These are phyloP conservation scores for Cladobotryum mycophilum DNA, from an alignment of 2,329 filamentous ascomycete genomes.

Conservation along the genomic window DNA sequence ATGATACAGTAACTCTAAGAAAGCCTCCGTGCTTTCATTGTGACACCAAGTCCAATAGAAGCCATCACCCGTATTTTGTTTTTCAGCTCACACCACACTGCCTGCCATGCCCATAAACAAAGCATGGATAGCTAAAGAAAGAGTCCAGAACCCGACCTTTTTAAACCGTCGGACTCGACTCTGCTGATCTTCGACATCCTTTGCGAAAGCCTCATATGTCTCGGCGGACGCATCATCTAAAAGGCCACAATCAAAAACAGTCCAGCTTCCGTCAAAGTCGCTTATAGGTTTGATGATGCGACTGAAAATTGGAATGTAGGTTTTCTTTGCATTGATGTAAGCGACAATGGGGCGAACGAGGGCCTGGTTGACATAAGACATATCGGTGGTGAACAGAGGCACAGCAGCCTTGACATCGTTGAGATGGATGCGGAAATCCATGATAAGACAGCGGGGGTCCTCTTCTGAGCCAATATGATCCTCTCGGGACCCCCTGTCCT, in stretches of 20 bases:
- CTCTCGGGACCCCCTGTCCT: conserved; percentile 15
- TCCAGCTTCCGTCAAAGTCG: conserved; percentile 96
- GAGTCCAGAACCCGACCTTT: conserved; percentile 94
- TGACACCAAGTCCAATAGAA: not conserved
- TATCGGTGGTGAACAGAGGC: conserved; percentile 82
- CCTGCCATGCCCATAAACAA: conserved; percentile 93
- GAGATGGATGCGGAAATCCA: conserved; percentile 90
- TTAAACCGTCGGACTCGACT: conserved; percentile 80
- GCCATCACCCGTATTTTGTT: not conserved
- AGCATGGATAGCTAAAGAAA: conserved; percentile 86
- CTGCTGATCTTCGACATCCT: conserved; percentile 84
- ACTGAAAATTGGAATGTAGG: conserved; percentile 92
- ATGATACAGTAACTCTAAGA: conserved; percentile 11
- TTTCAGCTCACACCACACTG: conserved; percentile 49
- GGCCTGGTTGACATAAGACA: conserved; percentile 94
- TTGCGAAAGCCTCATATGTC: conserved; percentile 90
- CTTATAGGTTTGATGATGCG: conserved; percentile 81
- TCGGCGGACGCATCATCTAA: conserved; percentile 92
- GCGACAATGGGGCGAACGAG: conserved; percentile 93
- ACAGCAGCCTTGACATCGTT: conserved; percentile 93
- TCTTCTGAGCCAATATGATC: conserved; percentile 34
- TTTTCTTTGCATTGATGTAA: conserved; percentile 92
- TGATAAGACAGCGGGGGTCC: conserved; percentile 75
- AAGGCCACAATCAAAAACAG: conserved; percentile 83
- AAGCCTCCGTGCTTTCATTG: not conserved